phyloP scores from a whole-genome alignment of 2,329 filamentous ascomycete genomes.

The Aspergillus novofumigatus region DNA sequence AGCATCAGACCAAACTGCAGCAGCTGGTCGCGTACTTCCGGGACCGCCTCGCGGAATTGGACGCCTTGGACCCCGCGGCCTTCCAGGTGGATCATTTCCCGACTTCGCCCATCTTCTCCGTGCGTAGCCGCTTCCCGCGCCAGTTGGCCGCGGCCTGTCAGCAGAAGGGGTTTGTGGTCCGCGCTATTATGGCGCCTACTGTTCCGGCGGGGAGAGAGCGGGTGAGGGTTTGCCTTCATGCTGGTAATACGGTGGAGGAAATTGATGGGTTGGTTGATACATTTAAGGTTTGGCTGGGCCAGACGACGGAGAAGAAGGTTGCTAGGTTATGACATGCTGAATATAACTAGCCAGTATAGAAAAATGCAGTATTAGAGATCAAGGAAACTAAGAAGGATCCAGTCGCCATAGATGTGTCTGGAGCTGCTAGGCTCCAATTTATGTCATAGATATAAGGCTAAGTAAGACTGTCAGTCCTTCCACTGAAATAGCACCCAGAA shows the following conservation, averaged over 20 bases:
- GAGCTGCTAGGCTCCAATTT: no score
- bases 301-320: background rate
- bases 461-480: no score
- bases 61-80: constrained; percentile 20
- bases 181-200: constrained; percentile 65
- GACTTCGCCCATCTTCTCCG: constrained; percentile 60
- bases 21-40: constrained; percentile 46
- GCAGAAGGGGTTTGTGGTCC: constrained; percentile 54
- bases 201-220: constrained; percentile 61
- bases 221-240: constrained; percentile 65
- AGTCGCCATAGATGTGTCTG: no score
- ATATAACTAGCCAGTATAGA: background rate
- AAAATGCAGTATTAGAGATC: background rate
- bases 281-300: constrained; percentile 48
- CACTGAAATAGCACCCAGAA: no score
- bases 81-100: constrained; percentile 43
- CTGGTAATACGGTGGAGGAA: constrained; percentile 57
- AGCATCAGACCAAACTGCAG: constrained; percentile 46
- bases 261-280: constrained; percentile 51
- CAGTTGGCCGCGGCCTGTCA: constrained; percentile 60
- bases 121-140: constrained; percentile 57
- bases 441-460: no score
- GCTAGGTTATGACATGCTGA: constrained; percentile 4
- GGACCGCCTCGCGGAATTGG: constrained; percentile 40
- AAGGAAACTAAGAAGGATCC: no score